These are phyloP conservation scores for Priceomyces fermenticarens DNA, from an alignment of 805 yeast genomes.

Conservation along the genomic window DNA sequence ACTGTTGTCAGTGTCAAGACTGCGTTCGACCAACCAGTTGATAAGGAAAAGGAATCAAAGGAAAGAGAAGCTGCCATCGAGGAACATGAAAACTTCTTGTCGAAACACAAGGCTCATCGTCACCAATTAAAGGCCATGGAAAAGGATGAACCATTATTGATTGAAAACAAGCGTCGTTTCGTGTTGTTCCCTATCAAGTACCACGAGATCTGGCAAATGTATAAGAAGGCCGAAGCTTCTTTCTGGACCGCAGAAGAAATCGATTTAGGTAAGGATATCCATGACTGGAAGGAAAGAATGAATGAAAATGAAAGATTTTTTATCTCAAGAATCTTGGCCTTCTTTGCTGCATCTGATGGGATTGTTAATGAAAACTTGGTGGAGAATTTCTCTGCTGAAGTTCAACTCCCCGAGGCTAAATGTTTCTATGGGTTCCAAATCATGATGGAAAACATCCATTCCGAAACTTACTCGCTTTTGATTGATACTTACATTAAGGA, in stretches of 20 bases:
- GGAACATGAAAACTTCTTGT: conserved; percentile 56
- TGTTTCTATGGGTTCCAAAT: conserved; percentile 99
- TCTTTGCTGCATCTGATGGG: conserved; percentile 98
- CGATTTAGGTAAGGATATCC: conserved; percentile 85
- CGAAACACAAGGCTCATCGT: conserved; percentile 66
- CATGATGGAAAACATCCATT: conserved; percentile 99
- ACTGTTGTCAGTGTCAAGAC: conserved; percentile 15
- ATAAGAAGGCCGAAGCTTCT: conserved; percentile 98
- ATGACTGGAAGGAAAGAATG: conserved; percentile 89
- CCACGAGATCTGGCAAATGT: conserved; percentile 98
- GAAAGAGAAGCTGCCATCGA: conserved; percentile 24
- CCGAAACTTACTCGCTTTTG: conserved; percentile 93
- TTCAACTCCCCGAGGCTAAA: conserved; percentile 95
- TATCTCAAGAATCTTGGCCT: conserved; percentile 89
- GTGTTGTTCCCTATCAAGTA: conserved; percentile 95
- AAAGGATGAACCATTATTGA: conserved; percentile 83
- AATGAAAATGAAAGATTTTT: conserved; percentile 91
- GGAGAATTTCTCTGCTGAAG: conserved; percentile 96
- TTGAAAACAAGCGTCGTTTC: conserved; percentile 82
- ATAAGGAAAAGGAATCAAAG: conserved; percentile 18
- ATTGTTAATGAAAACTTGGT: conserved; percentile 96
- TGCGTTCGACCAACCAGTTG: conserved; percentile 17
- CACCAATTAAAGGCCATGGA: conserved; percentile 70
- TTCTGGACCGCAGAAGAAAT: conserved; percentile 99
- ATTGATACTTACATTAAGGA: conserved; percentile 96